Evolutionary conservation across 768 basidiomycete species (phyloP).

Genomic region (Mycena albidolilacea): DNA sequence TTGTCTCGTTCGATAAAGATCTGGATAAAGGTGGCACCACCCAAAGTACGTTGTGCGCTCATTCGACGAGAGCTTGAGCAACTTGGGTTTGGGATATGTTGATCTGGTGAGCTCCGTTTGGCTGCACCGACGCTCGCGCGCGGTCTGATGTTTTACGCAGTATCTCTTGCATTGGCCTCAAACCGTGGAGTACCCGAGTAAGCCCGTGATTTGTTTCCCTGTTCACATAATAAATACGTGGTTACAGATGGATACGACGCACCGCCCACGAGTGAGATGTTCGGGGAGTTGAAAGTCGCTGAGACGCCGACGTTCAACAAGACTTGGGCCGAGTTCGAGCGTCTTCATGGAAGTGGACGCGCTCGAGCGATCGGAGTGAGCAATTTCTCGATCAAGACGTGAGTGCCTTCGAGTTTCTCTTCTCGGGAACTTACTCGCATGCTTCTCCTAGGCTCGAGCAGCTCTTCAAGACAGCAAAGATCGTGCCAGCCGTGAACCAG

Average conservation of each 20-base stretch:
- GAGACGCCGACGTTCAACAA: constrained; percentile 56
- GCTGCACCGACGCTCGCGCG: background rate
- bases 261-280: constrained; percentile 51
- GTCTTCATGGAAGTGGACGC: constrained; percentile 61
- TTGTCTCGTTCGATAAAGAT: background rate
- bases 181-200: constrained; percentile 50
- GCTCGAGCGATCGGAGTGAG: constrained; percentile 70
- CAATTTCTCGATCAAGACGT: constrained; percentile 74
- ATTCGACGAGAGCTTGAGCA: constrained; percentile 57
- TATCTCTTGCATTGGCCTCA: constrained; percentile 70
- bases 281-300: constrained; percentile 41
- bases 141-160: constrained; percentile 42
- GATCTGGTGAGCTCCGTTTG: constrained; percentile 61
- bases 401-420: constrained; percentile 44
- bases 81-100: constrained; percentile 61
- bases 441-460: constrained; percentile 52
- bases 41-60: constrained; percentile 55
- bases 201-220: background rate
- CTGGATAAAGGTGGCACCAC: constrained; percentile 53
- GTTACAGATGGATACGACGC: constrained; percentile 36
- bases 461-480: constrained; percentile 56
- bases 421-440: background rate
- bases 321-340: constrained; percentile 68
- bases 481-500: constrained; percentile 64
- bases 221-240: background rate